Evolutionary conservation across 78 protist genomes (phyloP), one percentile per base, ranked within the genome.

Genomic region (Dictyostelium intermedium): DNA sequence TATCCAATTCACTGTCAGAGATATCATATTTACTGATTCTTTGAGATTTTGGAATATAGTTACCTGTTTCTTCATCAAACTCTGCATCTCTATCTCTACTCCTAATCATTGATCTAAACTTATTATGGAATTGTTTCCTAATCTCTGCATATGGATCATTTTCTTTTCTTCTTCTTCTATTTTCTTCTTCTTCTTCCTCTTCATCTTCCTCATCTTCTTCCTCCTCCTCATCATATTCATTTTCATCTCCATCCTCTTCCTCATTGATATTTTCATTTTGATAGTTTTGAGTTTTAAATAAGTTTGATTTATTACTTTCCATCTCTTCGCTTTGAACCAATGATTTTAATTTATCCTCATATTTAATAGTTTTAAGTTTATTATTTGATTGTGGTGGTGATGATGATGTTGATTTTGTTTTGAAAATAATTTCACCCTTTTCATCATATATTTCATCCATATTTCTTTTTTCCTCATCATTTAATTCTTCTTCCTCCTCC

Each of bases 31-130:
- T 34, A 27, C n/a, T 23, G 8, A 5, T 34, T 83, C 83, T 72
- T 23, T 85, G 25, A 30, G 47, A 32, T 53, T 53, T 79, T 50
- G 84, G 84, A 32, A 86, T 50, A 14, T 45, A 61, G 9, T 56
- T 20, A 60, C 92, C 92, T 13, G 79, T 72, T 13, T 79, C 43
- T 13, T 60, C 61, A 43, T 86, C 82, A 34, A 76, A 86, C 63
- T 35, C 25, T 35, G 61, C 74, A 45, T 53, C 39, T 43, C 50
- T 85, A 32, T 41, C 70, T 3, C 11, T 76, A 9, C 30, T 25
- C 20, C 34, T 27, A 25, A 86, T 76, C 27, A 61, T 35, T 34
- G 35, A 2, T 77, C 84, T 73, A 30, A 86, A 25, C 6, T 86
- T 61, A 11, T 73, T 41, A 50, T 86, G 92, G 14, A 86, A 25